phyloP scores from a whole-genome alignment of 164 flowering plant species.

The Chloranthus sessilifolius region DNA sequence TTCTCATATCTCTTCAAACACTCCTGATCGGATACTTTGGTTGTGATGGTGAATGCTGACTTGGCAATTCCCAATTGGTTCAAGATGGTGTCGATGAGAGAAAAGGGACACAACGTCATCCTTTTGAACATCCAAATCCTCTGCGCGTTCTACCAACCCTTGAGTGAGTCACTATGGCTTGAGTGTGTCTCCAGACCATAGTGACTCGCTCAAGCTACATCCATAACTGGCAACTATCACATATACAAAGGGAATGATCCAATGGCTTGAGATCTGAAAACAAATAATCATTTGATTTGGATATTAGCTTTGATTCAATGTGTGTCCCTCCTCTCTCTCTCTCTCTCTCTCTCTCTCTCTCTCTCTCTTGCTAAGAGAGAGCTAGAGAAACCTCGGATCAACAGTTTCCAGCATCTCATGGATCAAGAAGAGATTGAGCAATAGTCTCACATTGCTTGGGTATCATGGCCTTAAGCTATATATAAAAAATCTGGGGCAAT shows the following conservation, averaged over 20 bases:
- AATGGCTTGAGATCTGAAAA: conserved; percentile 51
- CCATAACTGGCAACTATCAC: conserved; percentile 23
- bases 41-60: conserved; percentile 37
- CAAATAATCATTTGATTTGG: background rate
- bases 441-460: too few relatives aligned
- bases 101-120: conserved; percentile 51
- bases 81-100: conserved; percentile 34
- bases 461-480: too few relatives aligned
- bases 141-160: conserved; percentile 68
- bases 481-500: too few relatives aligned
- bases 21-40: conserved; percentile 52
- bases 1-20: conserved; percentile 36
- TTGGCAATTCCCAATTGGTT: conserved; percentile 33
- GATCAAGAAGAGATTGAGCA: background rate
- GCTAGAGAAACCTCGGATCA: background rate
- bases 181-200: conserved; percentile 43
- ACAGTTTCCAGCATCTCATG: background rate
- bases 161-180: conserved; percentile 40
- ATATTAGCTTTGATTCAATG: background rate
- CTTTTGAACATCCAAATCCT: conserved; percentile 71
- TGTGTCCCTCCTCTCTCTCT: too few relatives aligned
- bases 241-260: conserved; percentile 61
- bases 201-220: conserved; percentile 36
- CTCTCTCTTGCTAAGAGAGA: background rate
- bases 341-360: background rate